phyloP scores from a whole-genome alignment of 2,329 filamentous ascomycete species.

The Penicillium janthinellum region DNA sequence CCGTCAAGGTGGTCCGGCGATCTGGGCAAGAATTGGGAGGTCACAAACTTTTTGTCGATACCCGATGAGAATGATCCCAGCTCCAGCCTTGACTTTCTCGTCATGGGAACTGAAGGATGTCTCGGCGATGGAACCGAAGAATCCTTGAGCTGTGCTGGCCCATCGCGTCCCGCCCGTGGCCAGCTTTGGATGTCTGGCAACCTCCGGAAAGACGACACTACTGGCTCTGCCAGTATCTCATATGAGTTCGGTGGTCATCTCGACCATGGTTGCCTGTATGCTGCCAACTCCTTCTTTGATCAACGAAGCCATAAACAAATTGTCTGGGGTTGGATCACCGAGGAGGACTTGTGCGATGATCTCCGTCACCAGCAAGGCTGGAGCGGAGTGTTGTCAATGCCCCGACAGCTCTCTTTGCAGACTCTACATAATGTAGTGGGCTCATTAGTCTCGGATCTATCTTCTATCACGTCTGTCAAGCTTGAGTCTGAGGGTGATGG shows the following conservation, averaged over 20 bases:
- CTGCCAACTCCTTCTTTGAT: constrained; percentile 16
- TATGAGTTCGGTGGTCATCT: not conserved
- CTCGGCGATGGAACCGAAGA: not conserved
- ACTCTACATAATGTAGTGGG: not conserved
- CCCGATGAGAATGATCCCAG: not conserved
- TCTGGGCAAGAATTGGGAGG: constrained; percentile 14
- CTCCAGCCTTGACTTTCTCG: not conserved
- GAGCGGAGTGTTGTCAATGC: not conserved
- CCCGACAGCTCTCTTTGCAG: not conserved
- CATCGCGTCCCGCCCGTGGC: not conserved
- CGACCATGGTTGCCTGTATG: constrained; percentile 14
- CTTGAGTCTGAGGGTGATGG: not conserved
- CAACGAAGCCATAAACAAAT: constrained; percentile 3
- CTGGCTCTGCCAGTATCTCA: not conserved
- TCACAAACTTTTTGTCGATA: constrained; percentile 10
- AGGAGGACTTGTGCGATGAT: constrained; percentile 6
- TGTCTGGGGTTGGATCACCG: constrained; percentile 11
- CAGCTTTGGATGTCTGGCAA: not conserved
- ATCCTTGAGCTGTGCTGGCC: not conserved
- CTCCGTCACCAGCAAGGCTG: not conserved
- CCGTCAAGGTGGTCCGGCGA: constrained; percentile 15
- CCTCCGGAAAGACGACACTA: not conserved
- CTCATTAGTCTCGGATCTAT: not conserved
- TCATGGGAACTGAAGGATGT: not conserved
- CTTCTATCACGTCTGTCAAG: not conserved